A percentile compares a stretch with the other conserved stretches of the same genome.
phyloP scores from a whole-genome alignment of 495 filamentous ascomycete species.

The Trichoderma parareesei region DNA sequence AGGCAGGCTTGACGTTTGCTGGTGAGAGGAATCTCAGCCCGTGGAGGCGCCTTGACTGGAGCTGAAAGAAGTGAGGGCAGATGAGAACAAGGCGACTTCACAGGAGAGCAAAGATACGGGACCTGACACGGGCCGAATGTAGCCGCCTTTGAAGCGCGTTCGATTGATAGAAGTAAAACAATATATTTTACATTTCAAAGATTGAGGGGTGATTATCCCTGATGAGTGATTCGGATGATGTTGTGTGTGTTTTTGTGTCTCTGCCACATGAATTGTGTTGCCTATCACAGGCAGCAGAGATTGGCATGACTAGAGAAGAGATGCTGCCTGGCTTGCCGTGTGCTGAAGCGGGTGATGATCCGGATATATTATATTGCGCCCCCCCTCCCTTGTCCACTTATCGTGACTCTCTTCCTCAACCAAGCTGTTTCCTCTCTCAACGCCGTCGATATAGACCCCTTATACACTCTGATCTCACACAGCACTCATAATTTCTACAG shows the following conservation, averaged over 20 bases:
- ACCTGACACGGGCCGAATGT: not conserved
- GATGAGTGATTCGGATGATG: not conserved
- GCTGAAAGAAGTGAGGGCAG: not conserved
- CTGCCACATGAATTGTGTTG: not conserved
- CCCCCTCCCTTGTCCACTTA: not conserved
- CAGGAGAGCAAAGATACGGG: not conserved
- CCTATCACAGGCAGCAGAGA: not conserved
- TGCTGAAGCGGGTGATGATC: not conserved
- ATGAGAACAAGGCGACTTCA: not conserved
- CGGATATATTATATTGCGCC: not conserved
- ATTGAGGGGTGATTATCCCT: too few relatives aligned
- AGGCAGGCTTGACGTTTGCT: not conserved
- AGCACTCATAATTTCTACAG: not conserved
- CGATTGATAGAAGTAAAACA: not conserved
- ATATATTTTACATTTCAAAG: too few relatives aligned
- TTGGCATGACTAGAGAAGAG: not conserved
- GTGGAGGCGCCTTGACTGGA: not conserved
- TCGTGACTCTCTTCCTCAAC: not conserved
- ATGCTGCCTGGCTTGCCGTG: not conserved
- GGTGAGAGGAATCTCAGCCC: not conserved
- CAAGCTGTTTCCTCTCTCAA: too few relatives aligned
- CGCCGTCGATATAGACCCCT: too few relatives aligned
- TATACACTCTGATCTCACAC: not conserved
- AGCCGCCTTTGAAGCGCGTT: constrained; percentile 4
- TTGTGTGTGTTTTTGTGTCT: not conserved